Percentiles rank a stretch among this genome's conserved stretches.
Conservation (phyloP, 2,329 filamentous ascomycete genomes). For the Clonostachys chloroleuca region DNA sequence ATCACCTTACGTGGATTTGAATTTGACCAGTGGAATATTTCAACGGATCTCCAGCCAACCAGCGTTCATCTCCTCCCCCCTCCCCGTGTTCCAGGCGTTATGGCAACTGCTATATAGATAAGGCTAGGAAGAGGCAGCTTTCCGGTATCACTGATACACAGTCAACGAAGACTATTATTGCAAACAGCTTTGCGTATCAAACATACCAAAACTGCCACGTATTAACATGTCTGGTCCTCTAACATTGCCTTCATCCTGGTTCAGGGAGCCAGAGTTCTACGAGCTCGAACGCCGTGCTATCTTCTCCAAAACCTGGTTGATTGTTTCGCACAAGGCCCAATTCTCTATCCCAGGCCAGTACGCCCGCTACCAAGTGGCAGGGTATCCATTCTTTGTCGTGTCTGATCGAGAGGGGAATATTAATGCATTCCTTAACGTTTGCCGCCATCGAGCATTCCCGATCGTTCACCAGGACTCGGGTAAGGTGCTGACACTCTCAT, state of each 20-base stretch:
- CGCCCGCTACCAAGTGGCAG: slow-evolving; percentile 47
- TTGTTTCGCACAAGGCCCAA: slow-evolving; percentile 10
- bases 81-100: no score
- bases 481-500: slow-evolving; percentile 41
- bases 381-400: slow-evolving; percentile 49
- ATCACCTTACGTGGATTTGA: no score
- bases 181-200: no score
- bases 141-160: no score
- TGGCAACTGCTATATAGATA: no score
- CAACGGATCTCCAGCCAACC: no score
- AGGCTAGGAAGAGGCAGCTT: no score
- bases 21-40: no score
- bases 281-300: slow-evolving; percentile 45
- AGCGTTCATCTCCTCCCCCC: no score
- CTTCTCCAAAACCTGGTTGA: slow-evolving; percentile 45
- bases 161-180: no score
- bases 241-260: slow-evolving; percentile 12
- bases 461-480: slow-evolving; percentile 48
- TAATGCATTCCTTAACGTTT: slow-evolving; percentile 59
- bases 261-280: slow-evolving; percentile 35
- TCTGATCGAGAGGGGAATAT: slow-evolving; percentile 44
- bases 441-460: slow-evolving; percentile 56
- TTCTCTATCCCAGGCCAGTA: slow-evolving; percentile 41
- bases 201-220: no score
- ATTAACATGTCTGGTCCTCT: no score